phyloP scores from a whole-genome alignment of 805 yeast species.

The Starmerella apicola region DNA sequence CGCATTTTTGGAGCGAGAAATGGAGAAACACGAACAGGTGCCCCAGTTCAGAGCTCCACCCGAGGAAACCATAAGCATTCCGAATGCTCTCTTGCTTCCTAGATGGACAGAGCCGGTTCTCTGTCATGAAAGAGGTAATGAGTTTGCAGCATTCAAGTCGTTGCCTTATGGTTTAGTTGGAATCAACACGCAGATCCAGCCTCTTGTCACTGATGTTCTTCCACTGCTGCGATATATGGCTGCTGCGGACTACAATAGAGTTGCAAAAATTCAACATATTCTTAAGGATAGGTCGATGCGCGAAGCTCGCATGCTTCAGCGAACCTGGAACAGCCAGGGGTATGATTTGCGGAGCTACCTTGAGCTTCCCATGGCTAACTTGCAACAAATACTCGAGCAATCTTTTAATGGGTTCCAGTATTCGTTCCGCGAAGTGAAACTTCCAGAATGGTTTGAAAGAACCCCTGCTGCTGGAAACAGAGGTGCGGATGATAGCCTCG shows the following conservation, averaged over 20 bases:
- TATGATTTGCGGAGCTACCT: constrained; percentile 13
- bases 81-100: neutral
- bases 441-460: too few relatives aligned
- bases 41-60: constrained; percentile 1
- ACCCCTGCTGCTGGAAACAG: too few relatives aligned
- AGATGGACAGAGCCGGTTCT: constrained; percentile 7
- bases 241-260: constrained; percentile 19
- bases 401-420: constrained; percentile 2
- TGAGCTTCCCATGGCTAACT: neutral
- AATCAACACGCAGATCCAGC: neutral
- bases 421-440: too few relatives aligned
- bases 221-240: constrained; percentile 26
- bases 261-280: neutral
- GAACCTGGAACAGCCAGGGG: constrained; percentile 12
- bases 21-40: neutral
- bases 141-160: neutral
- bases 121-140: neutral
- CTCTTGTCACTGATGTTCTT: constrained; percentile 19
- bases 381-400: constrained; percentile 1
- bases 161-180: neutral
- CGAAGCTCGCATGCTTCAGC: constrained; percentile 8
- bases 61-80: constrained; percentile 11
- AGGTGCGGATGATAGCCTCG: too few relatives aligned
- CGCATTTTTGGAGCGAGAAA: too few relatives aligned
- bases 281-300: constrained; percentile 4